Evolutionary conservation across 179 eudicot species (phyloP).

Genomic region (Spergularia azorica): DNA sequence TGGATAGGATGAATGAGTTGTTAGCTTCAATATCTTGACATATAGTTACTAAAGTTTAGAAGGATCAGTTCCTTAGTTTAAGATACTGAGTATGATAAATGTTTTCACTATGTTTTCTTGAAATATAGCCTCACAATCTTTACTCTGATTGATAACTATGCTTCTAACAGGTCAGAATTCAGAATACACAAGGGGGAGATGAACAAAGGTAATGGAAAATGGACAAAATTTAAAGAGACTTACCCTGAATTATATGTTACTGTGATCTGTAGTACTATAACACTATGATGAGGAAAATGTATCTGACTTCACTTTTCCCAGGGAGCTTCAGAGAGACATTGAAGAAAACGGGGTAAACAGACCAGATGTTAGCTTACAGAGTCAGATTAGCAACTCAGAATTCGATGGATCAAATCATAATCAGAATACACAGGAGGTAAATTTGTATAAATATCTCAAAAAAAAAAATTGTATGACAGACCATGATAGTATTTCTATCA

Average conservation of each 20-base stretch:
- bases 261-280: neutral
- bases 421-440: conserved; percentile 32
- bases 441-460: neutral
- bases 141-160: conserved; percentile 24
- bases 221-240: conserved; percentile 2
- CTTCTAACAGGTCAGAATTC: conserved; percentile 45
- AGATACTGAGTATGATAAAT: neutral
- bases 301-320: conserved; percentile 21
- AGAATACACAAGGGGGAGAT: conserved; percentile 46
- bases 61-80: neutral
- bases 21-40: neutral
- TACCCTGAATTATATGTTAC: neutral
- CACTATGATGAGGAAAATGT: neutral
- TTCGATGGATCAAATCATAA: conserved; percentile 20
- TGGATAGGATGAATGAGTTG: neutral
- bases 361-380: conserved; percentile 28
- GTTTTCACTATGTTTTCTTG: neutral
- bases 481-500: conserved; percentile 1
- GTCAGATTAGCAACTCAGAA: conserved; percentile 37
- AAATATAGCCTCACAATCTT: neutral
- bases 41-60: neutral
- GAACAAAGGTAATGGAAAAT: conserved; percentile 41
- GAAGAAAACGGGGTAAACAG: conserved; percentile 27
- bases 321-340: conserved; percentile 34
- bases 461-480: neutral